These are phyloP conservation scores for Hibiscus tridactylites DNA, from an alignment of 345 rosid species.

Conservation along the genomic window DNA sequence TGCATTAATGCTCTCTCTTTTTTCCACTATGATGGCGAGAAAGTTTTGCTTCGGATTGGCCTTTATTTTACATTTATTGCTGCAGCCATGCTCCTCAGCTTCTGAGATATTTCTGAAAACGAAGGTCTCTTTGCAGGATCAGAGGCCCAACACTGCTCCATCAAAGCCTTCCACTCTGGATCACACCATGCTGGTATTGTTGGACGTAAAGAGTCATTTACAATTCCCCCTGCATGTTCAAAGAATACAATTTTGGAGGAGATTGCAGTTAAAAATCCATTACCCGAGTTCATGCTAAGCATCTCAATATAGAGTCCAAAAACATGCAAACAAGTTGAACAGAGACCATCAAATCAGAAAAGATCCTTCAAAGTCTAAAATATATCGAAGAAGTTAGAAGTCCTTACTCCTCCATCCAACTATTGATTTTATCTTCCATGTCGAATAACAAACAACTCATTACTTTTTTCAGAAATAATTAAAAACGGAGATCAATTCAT, in stretches of 20 bases:
- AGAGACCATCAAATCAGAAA: neutral
- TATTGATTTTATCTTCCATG: neutral
- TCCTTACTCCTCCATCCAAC: neutral
- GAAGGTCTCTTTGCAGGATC: slow-evolving; percentile 90
- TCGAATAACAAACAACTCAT: neutral
- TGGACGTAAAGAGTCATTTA: slow-evolving; percentile 86
- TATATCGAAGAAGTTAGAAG: neutral
- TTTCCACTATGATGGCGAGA: slow-evolving; percentile 11
- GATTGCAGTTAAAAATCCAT: neutral
- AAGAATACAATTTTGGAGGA: neutral
- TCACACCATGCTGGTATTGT: slow-evolving; percentile 94
- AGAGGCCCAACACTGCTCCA: slow-evolving; percentile 90
- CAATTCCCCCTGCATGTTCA: slow-evolving; percentile 74
- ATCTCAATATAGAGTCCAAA: neutral
- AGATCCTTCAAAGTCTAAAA: neutral
- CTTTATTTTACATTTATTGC: slow-evolving; percentile 78
- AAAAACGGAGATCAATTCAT: neutral
- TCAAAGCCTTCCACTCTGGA: slow-evolving; percentile 93
- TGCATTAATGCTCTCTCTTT: slow-evolving; percentile 11
- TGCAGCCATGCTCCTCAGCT: slow-evolving; percentile 93
- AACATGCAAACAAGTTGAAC: neutral
- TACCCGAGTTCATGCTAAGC: too few species aligned
- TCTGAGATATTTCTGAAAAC: slow-evolving; percentile 78
- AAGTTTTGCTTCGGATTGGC: neutral
- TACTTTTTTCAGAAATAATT: neutral